Base-by-base conservation (phyloP, 352 stramenopile species). In the Globisporangium echinulatum region DNA sequence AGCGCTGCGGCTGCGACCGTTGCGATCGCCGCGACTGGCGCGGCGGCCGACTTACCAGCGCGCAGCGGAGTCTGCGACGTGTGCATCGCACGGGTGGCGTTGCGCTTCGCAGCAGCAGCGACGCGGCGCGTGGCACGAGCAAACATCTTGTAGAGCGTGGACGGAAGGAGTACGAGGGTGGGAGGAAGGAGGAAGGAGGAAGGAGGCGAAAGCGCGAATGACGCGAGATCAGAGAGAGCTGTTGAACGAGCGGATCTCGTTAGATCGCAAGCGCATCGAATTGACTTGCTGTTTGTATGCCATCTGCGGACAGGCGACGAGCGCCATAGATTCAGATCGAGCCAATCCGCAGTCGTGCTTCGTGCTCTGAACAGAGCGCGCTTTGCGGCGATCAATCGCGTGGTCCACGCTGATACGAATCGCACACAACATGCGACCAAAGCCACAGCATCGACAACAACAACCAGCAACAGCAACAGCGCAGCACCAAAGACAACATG, bases 81-180 rank as follows among this genome's bases (percentile, higher is more conserved):
- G 62, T 78, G 59, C 58, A 89, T 72, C 49, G 77, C 68, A 58
- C 79, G 73, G 55, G 60, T 64, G 48, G 76, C 67, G 68, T 67
- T 83, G 70, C 67, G 69, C 75, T 87, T 88, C 65, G 78, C 75
- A 62, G 68, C 76, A 54, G 71, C 68, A 60, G 82, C 82, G 65
- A 82, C 79, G 61, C 82, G 79, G 56, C 79, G 79, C 53, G 82
- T 75, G 37, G 75, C 76, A 64, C 79, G 79, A 52, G 82, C 67
- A 66, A 92, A 89, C 82, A 92, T 92, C 59, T 63, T 70, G 33
- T 13, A 8, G 11, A 17, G 15, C 17, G 19, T 15, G 39, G 54
- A 46, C 37, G 52, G 19, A 15, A 25, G 33, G 13, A 10, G 25
- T 25, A 42, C 19, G 52, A 25, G 38, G 46, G 36, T 15, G 44